phyloP scores from a whole-genome alignment of 75 land plant species.

The Pseudotsuga menziesii region DNA sequence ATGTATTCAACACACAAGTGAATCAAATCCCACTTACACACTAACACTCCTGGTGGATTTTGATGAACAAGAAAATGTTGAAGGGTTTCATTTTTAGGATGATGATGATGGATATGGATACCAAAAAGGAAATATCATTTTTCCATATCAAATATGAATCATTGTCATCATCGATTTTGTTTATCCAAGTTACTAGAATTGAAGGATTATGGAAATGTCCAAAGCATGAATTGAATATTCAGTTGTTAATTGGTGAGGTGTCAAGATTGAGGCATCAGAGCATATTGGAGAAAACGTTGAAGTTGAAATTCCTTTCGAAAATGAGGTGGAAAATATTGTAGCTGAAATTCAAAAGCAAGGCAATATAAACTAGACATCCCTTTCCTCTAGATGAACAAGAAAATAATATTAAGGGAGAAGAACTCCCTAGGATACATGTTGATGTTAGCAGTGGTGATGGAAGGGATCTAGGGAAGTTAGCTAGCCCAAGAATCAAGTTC shows the following conservation, averaged over 20 bases:
- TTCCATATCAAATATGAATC: conserved; percentile 67
- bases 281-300: conserved; percentile 72
- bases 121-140: conserved; percentile 51
- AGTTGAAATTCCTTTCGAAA: conserved; percentile 53
- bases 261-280: conserved; percentile 71
- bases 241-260: conserved; percentile 68
- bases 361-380: conserved; percentile 28
- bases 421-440: conserved; percentile 53
- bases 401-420: conserved; percentile 53
- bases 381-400: conserved; percentile 42
- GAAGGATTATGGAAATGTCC: conserved; percentile 80
- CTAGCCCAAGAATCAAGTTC: too few relatives aligned
- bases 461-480: too few relatives aligned
- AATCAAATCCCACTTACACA: conserved; percentile 49
- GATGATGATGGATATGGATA: conserved; percentile 87
- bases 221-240: conserved; percentile 59
- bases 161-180: conserved; percentile 47
- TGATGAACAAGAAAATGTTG: conserved; percentile 68
- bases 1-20: conserved; percentile 60
- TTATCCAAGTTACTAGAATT: conserved; percentile 46
- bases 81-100: conserved; percentile 90
- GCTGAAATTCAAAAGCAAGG: conserved; percentile 27
- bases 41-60: conserved; percentile 78
- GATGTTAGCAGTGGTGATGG: conserved; percentile 54
- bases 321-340: conserved; percentile 49